These are phyloP conservation scores for Castanospermum australe DNA, from an alignment of 306 rosid species.

Conservation along the genomic window DNA sequence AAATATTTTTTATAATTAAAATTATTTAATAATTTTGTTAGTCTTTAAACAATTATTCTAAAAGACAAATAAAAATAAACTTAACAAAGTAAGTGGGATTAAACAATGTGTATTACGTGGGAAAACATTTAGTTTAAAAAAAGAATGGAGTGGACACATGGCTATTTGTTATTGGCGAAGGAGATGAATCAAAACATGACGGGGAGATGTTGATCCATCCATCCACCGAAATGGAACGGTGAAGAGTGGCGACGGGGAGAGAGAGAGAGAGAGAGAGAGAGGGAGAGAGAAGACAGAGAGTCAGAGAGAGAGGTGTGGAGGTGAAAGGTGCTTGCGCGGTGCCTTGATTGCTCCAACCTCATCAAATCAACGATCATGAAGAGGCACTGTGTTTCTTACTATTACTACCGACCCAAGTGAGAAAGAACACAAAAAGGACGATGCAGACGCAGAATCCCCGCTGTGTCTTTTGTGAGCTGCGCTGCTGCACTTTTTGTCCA, in stretches of 20 bases:
- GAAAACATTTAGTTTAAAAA: background rate
- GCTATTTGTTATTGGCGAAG: background rate
- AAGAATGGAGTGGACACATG: background rate
- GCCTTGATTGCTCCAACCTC: background rate
- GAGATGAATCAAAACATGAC: background rate
- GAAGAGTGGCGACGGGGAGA: no score
- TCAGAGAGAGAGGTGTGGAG: background rate
- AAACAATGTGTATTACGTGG: background rate
- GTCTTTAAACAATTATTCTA: no score
- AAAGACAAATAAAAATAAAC: no score
- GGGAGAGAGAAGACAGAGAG: background rate
- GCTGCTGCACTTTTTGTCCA: background rate
- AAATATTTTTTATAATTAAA: no score
- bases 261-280: no score
- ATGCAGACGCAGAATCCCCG: constrained; percentile 37
- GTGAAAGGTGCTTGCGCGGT: background rate
- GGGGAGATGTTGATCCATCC: constrained; percentile 11
- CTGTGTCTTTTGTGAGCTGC: constrained; percentile 34
- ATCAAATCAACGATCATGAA: background rate
- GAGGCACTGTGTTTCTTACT: background rate
- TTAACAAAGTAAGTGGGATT: no score
- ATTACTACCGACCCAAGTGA: background rate
- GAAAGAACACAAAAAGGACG: background rate
- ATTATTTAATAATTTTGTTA: no score
- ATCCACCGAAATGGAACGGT: background rate